Conservation (phyloP, 305 asterid genomes). For the Fraxinus nigra region DNA sequence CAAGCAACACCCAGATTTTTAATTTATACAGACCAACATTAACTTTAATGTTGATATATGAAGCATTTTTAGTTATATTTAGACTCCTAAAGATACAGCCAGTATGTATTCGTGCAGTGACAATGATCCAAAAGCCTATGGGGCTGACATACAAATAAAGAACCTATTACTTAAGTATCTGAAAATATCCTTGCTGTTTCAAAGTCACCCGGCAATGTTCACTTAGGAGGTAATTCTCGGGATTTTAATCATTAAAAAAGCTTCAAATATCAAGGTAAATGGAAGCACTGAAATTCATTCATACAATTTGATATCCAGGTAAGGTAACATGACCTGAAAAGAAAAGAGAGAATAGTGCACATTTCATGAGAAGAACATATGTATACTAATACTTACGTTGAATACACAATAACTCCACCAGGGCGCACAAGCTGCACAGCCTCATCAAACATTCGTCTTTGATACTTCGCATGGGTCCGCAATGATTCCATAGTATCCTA, state of each 20-base stretch:
- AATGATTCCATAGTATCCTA: constrained; percentile 82
- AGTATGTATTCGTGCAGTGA: not conserved
- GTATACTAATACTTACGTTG: constrained; percentile 62
- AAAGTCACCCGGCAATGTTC: not conserved
- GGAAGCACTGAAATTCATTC: not conserved
- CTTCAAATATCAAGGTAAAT: not conserved
- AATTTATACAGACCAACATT: not conserved
- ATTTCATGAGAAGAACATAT: constrained; percentile 7
- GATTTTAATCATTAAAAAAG: not conserved
- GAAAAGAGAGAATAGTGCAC: not conserved
- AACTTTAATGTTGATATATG: not conserved
- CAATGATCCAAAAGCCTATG: not conserved
- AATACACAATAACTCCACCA: constrained; percentile 90
- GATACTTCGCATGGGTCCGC: constrained; percentile 79
- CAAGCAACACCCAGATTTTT: not conserved
- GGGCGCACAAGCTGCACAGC: constrained; percentile 98
- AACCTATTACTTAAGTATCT: not conserved
- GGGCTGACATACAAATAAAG: not conserved
- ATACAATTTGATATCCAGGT: not conserved
- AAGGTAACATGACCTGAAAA: not conserved
- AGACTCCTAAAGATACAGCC: not conserved
- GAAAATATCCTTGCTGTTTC: not conserved
- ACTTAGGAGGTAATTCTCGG: not conserved
- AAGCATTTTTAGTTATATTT: not conserved
- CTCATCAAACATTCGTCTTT: constrained; percentile 88